Evolutionary conservation across 805 yeast species (phyloP), one percentile per base, ranked within the genome.

Genomic region (Spathaspora arborariae): DNA sequence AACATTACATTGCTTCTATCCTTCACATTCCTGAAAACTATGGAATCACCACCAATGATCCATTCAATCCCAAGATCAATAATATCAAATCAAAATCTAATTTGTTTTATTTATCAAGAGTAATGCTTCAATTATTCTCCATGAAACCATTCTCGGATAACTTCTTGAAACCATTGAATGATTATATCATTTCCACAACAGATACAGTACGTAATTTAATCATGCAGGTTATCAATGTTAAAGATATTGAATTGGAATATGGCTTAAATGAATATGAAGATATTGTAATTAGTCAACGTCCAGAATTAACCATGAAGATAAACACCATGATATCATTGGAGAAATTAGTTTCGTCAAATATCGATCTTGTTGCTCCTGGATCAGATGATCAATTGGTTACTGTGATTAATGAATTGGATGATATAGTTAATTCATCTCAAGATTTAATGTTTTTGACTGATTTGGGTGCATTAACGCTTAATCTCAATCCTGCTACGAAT

Each of bases 141-240:
- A 81, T 88, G 82, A 74, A 76, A 51, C 80, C 87, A 1, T 88
- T 89, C 65, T 78, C 77, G 11, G 82, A 85, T 53, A 79, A 83
- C 41, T 88, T 81, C 60, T 64, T 88, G 54, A 90, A 86, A 58
- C 96, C 96, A 1, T 70, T 88, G 58, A 87, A 87, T 60, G 91
- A 85, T 39, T 87, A 80, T 57, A 75, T 89, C 38, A 72, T 69
- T 44, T 67, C 77, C 11, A 74, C 81, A 7, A 65, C 69, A 5
- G 81, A 72, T 6, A 67, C 73, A 10, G 72, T 81, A 40, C 65
- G 77, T 30, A 57, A 63, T 0, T 60, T 80, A 7, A 64, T 85
- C 44, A 65, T 63, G 40, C 63, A 68, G 18, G 58, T 87, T 20
- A 75, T 85, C 34, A 73, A 78, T 46, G 65, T 84, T 30, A 80